These are phyloP conservation scores for Hydrangea macrophylla DNA, from an alignment of 148 eudicot species.

Conservation along the genomic window DNA sequence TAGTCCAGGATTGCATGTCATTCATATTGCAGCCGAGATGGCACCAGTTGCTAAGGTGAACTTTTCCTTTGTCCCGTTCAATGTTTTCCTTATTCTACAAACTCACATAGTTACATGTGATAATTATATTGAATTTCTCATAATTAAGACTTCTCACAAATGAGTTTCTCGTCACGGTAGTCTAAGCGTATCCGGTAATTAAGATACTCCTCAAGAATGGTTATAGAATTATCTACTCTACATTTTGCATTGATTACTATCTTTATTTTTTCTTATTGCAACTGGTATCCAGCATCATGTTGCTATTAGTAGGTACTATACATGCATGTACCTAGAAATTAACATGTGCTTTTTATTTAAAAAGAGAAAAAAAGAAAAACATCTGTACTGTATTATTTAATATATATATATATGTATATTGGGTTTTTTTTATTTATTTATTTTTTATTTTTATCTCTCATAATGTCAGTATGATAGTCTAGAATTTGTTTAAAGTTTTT, in stretches of 20 bases:
- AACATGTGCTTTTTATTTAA: background rate
- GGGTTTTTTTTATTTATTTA: too few relatives aligned
- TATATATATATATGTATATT: too few relatives aligned
- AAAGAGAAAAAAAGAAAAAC: too few relatives aligned
- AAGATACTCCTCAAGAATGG: background rate
- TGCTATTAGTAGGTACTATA: background rate
- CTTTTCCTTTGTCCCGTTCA: background rate
- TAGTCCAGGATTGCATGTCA: constrained; percentile 79
- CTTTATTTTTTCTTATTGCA: background rate
- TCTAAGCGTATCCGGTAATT: background rate
- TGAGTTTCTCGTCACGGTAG: background rate
- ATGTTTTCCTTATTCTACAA: background rate
- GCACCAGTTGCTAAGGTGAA: constrained; percentile 98
- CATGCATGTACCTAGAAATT: background rate
- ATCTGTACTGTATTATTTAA: too few relatives aligned
- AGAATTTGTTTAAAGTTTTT: constrained; percentile 14
- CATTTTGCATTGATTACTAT: background rate
- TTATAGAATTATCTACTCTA: background rate
- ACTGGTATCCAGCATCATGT: background rate
- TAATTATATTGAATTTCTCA: too few relatives aligned
- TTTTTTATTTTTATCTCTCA: background rate
- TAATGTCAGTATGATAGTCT: too few relatives aligned
- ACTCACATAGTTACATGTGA: background rate
- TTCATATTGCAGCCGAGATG: constrained; percentile 98
- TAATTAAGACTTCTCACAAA: too few relatives aligned